Evolutionary conservation across 75 land plant species (phyloP), one percentile per base, ranked within the genome.

Genomic region (Sequoia sempervirens): DNA sequence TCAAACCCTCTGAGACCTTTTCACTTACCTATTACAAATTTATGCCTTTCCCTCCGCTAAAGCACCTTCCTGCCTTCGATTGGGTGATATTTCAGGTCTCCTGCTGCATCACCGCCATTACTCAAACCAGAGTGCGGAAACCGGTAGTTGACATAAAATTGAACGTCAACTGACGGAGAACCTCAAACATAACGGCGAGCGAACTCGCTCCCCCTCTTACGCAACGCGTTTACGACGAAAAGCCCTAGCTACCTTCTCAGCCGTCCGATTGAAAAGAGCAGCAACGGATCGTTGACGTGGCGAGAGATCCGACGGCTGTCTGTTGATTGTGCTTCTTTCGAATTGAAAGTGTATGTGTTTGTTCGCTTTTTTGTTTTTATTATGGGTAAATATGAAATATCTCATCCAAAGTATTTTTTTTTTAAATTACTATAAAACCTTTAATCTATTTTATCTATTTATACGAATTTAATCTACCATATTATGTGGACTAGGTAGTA

Each of bases 111-210:
- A 45, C 52, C 80, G 80, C 47, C 80, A 78, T n/a, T 78, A 11
- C 80, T 45, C 80, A 78, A 76, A 78, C 45, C 80, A 78, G 80
- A 12, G 9, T n/a, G 30, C 5, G 14, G 80, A 26, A 26, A 45
- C n/a, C 80, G 50, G 80, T 11, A 45, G 41, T 78, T 78, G 80
- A 78, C 80, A 78, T 47, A 32, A 78, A 78, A 78, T 23, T 78
- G 45, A 23, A 78, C 80, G 80, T 38, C 47, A 78, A 18, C 47
- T 78, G 50, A 78, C 80, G 80, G 80, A 78, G 50, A 78, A 78
- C 50, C 80, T 41, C 80, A 43, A 41, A 45, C 80, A 26, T 78
- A 78, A 78, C 80, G 80, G 80, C 80, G 80, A 43, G 30, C 50
- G 43, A n/a, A 78, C 52, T n/a, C 47, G 1, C 46, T 40, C 80